Base-by-base conservation (phyloP, 176 grass and related monocot species). In the Hyparrhenia diplandra region DNA sequence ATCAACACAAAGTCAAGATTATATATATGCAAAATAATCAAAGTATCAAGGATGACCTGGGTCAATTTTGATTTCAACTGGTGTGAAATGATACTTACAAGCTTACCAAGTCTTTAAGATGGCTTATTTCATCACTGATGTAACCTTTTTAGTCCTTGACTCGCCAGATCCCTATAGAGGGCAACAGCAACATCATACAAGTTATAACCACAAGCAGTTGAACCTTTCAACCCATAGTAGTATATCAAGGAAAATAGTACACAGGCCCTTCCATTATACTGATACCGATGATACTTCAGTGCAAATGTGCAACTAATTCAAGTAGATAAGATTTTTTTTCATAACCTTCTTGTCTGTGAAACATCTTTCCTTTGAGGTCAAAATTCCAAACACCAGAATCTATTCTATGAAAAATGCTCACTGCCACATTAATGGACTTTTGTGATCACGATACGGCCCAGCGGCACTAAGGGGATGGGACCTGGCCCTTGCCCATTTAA, bases 141-240 rank as follows among this genome's bases (percentile, higher is more conserved):
- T 86, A 93, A 70, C 97, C 97, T 81, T 99, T n/a, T 99, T 82
- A 99, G 85, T 27, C 97, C 97, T 87, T 96, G 97, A 72, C 91
- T 99, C 21, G 76, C 97, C 70, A 99, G 88, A 87, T 96, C 93
- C 82, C 97, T 99, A 23, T 59, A 82, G 58, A 84, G 6, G 11
- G 2, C 27, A 77, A 77, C 8, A 36, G 45, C 55, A 69, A 59
- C 5, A 59, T 52, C 1, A 39, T 27, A 30, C 13, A 82, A 35
- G 5, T 82, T 64, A 47, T 67, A 42, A 64, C 23, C 14, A 28
- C 5, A 76, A 46, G 63, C 25, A 68, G 13, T 27, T 59, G 0
- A 37, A 67, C 4, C n/a, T 77, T 54, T 29, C 20, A 75, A 27
- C 17, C 24, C 16, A 2, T 68, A 43, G 31, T 69, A 75, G 82